Base-by-base conservation (phyloP, 2,329 filamentous ascomycete genomes). In the Fusarium compactum region DNA sequence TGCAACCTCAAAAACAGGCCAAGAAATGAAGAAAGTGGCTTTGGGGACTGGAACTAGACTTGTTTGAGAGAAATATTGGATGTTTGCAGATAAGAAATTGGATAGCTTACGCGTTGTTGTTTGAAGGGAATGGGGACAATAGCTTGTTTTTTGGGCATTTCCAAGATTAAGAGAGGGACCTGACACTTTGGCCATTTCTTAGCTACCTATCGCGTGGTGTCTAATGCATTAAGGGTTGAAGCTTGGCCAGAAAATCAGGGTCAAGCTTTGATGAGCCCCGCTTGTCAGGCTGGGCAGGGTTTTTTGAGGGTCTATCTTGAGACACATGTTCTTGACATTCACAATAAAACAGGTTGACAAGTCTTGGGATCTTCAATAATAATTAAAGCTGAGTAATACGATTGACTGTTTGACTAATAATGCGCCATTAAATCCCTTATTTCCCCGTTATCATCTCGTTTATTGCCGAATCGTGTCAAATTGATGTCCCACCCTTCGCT, bases 211-310 rank as follows among this genome's bases (percentile, higher is more conserved):
- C 29, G 29, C 29, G 29, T 30, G 29, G 29, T 30, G 29, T 38
- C 59, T 65, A 65, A 65, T 47, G 62, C 40, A 43, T 27, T 8
- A 38, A 63, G 58, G 58, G 43, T 22, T 16, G 40, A 38, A 8
- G 43, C 58, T 62, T 20, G 45, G 34, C n/a, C n/a, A n/a, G n/a
- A n/a, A 41, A 40, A 29, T 40, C 50, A 52, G 50, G 50, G 44
- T 57, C 54, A 56, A 56, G 30, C 53, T 56, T 56, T 27, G 12
- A 25, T 3, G 20, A 11, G 18, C 24, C 52, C 41, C 52, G 22
- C 52, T 46, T 51, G 20, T 25, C 22, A 25, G 20, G 9, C 24
- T 45, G 20, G 34, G 34, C 18, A 38, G 34, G 34, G 34, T n/a
- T 38, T 38, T 38, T 29, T 29, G 27, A 10, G 27, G n/a, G n/a